phyloP scores from a whole-genome alignment of 768 basidiomycete species.

The Mycena filopes region DNA sequence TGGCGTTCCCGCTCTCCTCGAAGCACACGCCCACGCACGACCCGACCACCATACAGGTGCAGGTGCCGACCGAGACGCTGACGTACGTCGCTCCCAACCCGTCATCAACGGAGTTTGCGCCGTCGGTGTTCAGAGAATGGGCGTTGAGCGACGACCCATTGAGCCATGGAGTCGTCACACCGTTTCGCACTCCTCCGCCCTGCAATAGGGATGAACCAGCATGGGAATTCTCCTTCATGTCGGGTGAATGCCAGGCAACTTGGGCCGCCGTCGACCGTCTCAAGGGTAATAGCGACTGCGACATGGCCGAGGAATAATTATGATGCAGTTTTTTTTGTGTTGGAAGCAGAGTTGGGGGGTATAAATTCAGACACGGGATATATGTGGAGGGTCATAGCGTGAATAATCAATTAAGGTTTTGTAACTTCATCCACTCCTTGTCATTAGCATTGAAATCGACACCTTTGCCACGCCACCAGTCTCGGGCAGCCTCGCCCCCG shows the following conservation, averaged over 20 bases:
- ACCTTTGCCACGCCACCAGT: slow-evolving; percentile 86
- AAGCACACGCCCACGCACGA: not conserved
- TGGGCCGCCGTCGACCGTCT: slow-evolving; percentile 21
- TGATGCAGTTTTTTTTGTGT: no score
- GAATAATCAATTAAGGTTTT: slow-evolving; percentile 68
- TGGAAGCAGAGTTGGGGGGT: slow-evolving; percentile 8
- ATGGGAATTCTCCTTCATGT: slow-evolving; percentile 39
- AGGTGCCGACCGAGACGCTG: slow-evolving; percentile 15
- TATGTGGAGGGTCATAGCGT: slow-evolving; percentile 9
- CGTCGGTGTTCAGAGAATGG: slow-evolving; percentile 36
- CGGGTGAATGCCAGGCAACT: slow-evolving; percentile 31
- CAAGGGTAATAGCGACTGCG: not conserved
- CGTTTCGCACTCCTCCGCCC: slow-evolving; percentile 9
- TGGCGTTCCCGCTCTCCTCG: slow-evolving; percentile 43
- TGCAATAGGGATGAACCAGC: slow-evolving; percentile 6
- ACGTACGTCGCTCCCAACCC: slow-evolving; percentile 11
- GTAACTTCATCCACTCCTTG: slow-evolving; percentile 90
- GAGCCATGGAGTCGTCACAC: slow-evolving; percentile 33
- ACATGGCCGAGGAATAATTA: slow-evolving; percentile 9
- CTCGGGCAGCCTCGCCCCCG: slow-evolving; percentile 77
- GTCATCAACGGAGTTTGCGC: slow-evolving; percentile 1
- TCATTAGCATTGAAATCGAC: slow-evolving; percentile 87
- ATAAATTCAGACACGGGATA: slow-evolving; percentile 34
- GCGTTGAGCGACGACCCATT: slow-evolving; percentile 36
- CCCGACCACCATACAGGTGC: not conserved